Percentiles rank a stretch among this genome's conserved stretches.
Conservation (phyloP, 106 monocot genomes). For the Amphibolis antarctica region DNA sequence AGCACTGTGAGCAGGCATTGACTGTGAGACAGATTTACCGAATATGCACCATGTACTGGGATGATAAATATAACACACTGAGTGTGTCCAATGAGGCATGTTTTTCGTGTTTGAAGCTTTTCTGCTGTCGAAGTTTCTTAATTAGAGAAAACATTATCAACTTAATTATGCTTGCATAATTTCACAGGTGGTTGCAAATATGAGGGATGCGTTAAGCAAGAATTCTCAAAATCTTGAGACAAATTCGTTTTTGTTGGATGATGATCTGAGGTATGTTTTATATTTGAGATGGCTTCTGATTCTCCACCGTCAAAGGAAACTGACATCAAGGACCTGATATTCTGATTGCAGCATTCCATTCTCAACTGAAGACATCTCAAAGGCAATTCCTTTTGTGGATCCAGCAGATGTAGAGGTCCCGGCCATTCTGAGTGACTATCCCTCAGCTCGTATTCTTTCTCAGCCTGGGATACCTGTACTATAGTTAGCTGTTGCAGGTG, state of each 20-base stretch:
- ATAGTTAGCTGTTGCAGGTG: background rate
- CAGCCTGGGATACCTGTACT: constrained; percentile 8
- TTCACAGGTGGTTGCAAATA: constrained; percentile 70
- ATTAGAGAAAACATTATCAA: background rate
- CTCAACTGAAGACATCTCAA: constrained; percentile 90
- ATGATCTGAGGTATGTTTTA: constrained; percentile 73
- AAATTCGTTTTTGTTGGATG: constrained; percentile 94
- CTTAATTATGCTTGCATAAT: background rate
- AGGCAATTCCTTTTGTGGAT: constrained; percentile 73
- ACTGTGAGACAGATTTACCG: constrained; percentile 90
- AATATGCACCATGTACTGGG: constrained; percentile 99
- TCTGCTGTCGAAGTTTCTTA: background rate
- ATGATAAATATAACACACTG: constrained; percentile 90
- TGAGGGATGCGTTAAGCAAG: constrained; percentile 80
- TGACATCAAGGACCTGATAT: too few species aligned
- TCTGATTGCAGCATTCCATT: constrained; percentile 71
- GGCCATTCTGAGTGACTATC: constrained; percentile 24
- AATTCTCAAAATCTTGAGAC: constrained; percentile 66
- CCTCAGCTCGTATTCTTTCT: constrained; percentile 24
- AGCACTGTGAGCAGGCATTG: constrained; percentile 32
- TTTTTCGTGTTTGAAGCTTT: background rate
- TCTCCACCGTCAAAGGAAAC: too few species aligned
- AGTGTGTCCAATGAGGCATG: constrained; percentile 91
- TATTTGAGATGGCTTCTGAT: too few species aligned
- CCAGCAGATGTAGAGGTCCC: constrained; percentile 56